phyloP scores from a whole-genome alignment of 164 flowering plant species.

The Dillenia turbinata region DNA sequence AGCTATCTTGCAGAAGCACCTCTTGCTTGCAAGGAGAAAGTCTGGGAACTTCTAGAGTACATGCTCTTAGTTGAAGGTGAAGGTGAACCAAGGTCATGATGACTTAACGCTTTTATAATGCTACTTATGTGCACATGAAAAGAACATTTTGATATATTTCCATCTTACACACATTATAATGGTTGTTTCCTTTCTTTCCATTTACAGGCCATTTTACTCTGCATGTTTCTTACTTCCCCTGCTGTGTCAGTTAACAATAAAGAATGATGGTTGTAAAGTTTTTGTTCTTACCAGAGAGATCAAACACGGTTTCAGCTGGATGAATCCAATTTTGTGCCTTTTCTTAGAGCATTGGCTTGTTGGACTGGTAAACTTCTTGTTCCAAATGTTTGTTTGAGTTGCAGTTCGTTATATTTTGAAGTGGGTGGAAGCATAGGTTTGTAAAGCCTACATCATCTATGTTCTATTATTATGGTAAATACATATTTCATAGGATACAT shows the following conservation, averaged over 20 bases:
- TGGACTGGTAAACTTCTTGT: slow-evolving; percentile 57
- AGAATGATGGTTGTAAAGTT: slow-evolving; percentile 55
- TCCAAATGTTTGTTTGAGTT: too few relatives aligned
- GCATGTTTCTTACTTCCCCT: slow-evolving; percentile 83
- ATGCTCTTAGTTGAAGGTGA: slow-evolving; percentile 78
- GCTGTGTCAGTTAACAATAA: slow-evolving; percentile 86
- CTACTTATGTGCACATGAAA: too few relatives aligned
- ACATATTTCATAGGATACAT: too few relatives aligned
- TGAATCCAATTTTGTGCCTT: slow-evolving; percentile 32
- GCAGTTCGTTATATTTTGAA: too few relatives aligned
- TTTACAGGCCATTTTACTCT: slow-evolving; percentile 70
- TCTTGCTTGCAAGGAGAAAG: slow-evolving; percentile 55
- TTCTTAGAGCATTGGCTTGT: slow-evolving; percentile 53
- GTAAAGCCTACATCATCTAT: too few relatives aligned
- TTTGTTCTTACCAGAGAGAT: slow-evolving; percentile 46
- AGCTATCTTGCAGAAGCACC: slow-evolving; percentile 94
- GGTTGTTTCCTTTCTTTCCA: slow-evolving; percentile 4
- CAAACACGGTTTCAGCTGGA: slow-evolving; percentile 40
- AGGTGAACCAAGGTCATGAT: slow-evolving; percentile 67
- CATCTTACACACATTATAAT: background rate
- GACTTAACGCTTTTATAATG: background rate
- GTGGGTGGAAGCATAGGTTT: too few relatives aligned
- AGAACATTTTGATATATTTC: background rate
- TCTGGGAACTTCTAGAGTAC: slow-evolving; percentile 54
- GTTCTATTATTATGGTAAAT: too few relatives aligned